Evolutionary conservation across 2,329 filamentous ascomycete genomes (phyloP), one percentile per base, ranked within the genome.

Genomic region (Aspergillus neoniger): DNA sequence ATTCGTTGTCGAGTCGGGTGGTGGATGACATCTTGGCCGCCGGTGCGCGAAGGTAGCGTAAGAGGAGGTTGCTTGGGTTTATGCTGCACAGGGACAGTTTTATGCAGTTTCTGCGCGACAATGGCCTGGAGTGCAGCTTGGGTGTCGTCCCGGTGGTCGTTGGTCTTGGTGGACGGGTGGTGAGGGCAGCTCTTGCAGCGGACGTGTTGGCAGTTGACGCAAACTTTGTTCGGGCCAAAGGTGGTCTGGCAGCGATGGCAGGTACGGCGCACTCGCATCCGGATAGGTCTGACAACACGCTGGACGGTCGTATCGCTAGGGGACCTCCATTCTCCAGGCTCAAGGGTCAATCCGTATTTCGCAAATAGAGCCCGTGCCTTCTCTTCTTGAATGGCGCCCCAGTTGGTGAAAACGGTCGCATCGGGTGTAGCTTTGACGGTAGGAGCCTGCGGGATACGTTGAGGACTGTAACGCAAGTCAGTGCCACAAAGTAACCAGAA

Each of bases 141-240:
- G 62, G 86, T 84, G 65, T 85, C 82, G 63, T 84, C 81, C 65
- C 63, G 59, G 21, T 43, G n/a, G 38, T 61, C 60, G 25, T 83
- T 83, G 70, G 87, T 83, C 66, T 85, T 86, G 78, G 88, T 87
- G 56, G 85, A 81, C 36, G 92, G 92, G 69, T 89, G 86, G 58
- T 91, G 87, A 28, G 87, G 85, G 74, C 93, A 97, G 70, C 90
- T 87, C 71, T 86, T 89, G 84, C 93, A 97, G 66, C 91, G 86
- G 50, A 82, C 81, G 77, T 97, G 93, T 67, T 90, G 84, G 79
- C 93, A 97, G 66, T 85, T 86, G 65, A 83, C 76, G 77, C 93
- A 96, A 61, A 89, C 82, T 77, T 89, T 92, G 69, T 88, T 85
- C 19, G 84, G 76, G 58, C 89, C 88, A 74, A 94, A 96, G 23